Percentiles rank a stretch among this genome's conserved stretches.
These are phyloP conservation scores for Euphorbia peplus DNA, from an alignment of 345 rosid genomes.

Conservation along the genomic window DNA sequence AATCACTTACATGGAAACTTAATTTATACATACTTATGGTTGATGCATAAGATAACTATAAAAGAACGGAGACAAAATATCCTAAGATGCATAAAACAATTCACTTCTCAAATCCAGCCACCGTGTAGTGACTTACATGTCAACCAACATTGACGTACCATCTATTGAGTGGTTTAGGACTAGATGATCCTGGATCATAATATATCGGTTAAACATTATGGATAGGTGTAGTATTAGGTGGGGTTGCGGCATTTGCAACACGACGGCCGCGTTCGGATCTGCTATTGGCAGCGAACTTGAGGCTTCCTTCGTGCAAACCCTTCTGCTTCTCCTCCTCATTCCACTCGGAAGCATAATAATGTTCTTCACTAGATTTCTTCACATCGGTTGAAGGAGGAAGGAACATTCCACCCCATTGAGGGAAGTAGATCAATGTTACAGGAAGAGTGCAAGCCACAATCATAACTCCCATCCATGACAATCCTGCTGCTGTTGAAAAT, in stretches of 20 bases:
- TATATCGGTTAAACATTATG: background rate
- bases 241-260: constrained; percentile 39
- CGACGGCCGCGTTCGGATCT: constrained; percentile 63
- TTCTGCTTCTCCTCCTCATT: constrained; percentile 59
- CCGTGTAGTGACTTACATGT: too few relatives aligned
- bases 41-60: background rate
- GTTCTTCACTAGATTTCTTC: constrained; percentile 46
- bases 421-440: constrained; percentile 59
- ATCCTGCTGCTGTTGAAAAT: constrained; percentile 53
- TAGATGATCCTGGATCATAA: too few relatives aligned
- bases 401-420: constrained; percentile 86
- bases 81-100: background rate
- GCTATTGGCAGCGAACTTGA: constrained; percentile 73
- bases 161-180: too few relatives aligned
- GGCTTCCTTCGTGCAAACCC: constrained; percentile 56
- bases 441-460: constrained; percentile 63
- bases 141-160: too few relatives aligned
- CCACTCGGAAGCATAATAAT: constrained; percentile 60
- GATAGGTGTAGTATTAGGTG: constrained; percentile 41
- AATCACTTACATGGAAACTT: background rate
- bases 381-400: constrained; percentile 45
- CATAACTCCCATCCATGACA: constrained; percentile 69
- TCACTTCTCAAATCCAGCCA: background rate
- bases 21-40: too few relatives aligned
- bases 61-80: too few relatives aligned